These are phyloP conservation scores for Magnolia changhungtana DNA, from an alignment of 164 flowering plant species.

Conservation along the genomic window DNA sequence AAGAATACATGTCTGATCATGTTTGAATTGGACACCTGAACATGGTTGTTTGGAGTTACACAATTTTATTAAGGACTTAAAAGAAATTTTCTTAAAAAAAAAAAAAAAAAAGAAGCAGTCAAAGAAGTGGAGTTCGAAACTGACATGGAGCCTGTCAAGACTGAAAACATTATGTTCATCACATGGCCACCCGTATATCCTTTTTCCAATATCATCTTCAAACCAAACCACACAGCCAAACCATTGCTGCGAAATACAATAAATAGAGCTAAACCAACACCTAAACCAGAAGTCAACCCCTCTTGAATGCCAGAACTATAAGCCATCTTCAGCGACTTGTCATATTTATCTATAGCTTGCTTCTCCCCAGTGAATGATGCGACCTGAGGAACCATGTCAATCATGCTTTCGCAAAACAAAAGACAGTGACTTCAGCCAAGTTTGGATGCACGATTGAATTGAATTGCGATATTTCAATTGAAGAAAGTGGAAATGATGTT, in stretches of 20 bases:
- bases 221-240: slow-evolving; percentile 47
- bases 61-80: background rate
- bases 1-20: background rate
- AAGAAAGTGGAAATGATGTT: background rate
- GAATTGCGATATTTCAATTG: too few species aligned
- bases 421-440: background rate
- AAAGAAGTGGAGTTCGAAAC: slow-evolving; percentile 10
- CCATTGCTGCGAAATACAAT: slow-evolving; percentile 32
- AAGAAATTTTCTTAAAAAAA: too few species aligned
- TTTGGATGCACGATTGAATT: background rate
- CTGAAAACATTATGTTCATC: slow-evolving; percentile 35
- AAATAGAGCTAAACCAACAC: slow-evolving; percentile 31
- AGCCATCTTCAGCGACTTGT: slow-evolving; percentile 32
- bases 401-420: background rate
- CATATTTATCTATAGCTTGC: slow-evolving; percentile 36
- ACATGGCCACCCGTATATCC: slow-evolving; percentile 52
- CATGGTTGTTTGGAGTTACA: background rate
- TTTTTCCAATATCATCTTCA: slow-evolving; percentile 33
- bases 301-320: slow-evolving; percentile 38
- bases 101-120: background rate
- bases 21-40: background rate
- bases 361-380: slow-evolving; percentile 58
- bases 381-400: slow-evolving; percentile 25
- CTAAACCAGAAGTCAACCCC: slow-evolving; percentile 38
- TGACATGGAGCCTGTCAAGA: slow-evolving; percentile 48